phyloP scores from a whole-genome alignment of 306 rosid genomes.

The Vigna trinervia region DNA sequence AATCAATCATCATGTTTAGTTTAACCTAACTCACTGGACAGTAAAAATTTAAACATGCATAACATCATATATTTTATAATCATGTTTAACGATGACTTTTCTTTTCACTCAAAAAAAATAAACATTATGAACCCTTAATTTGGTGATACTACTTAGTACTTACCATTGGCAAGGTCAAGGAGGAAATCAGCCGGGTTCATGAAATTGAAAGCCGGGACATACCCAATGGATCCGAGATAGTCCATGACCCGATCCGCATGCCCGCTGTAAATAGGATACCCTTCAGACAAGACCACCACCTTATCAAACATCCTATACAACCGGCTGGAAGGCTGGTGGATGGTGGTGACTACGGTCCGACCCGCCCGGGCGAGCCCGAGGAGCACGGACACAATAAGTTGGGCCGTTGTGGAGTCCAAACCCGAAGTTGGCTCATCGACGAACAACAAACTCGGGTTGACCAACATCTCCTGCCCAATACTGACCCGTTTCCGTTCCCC shows the following conservation, averaged over 20 bases:
- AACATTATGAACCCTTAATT: background rate
- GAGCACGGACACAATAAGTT: slow-evolving; percentile 59
- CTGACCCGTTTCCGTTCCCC: slow-evolving; percentile 89
- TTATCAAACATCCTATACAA: slow-evolving; percentile 81
- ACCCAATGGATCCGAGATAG: slow-evolving; percentile 70
- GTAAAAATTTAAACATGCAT: background rate
- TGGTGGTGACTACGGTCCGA: slow-evolving; percentile 77
- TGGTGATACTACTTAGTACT: background rate
- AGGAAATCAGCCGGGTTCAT: slow-evolving; percentile 89
- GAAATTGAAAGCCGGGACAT: slow-evolving; percentile 63
- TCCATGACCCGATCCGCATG: slow-evolving; percentile 69
- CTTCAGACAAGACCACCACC: slow-evolving; percentile 73
- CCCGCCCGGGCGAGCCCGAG: slow-evolving; percentile 63
- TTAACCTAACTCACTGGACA: no score
- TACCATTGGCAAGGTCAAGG: slow-evolving; percentile 93
- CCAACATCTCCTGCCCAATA: slow-evolving; percentile 87
- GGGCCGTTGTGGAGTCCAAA: slow-evolving; percentile 84
- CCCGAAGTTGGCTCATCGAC: slow-evolving; percentile 93
- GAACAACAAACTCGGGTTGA: slow-evolving; percentile 78
- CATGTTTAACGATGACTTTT: background rate
- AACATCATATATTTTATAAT: background rate
- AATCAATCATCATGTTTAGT: background rate
- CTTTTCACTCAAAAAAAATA: background rate
- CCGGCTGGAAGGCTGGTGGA: slow-evolving; percentile 88
- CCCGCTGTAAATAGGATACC: slow-evolving; percentile 75